Base-by-base conservation (phyloP, 2,329 filamentous ascomycete genomes). In the Exophiala xenobiotica region DNA sequence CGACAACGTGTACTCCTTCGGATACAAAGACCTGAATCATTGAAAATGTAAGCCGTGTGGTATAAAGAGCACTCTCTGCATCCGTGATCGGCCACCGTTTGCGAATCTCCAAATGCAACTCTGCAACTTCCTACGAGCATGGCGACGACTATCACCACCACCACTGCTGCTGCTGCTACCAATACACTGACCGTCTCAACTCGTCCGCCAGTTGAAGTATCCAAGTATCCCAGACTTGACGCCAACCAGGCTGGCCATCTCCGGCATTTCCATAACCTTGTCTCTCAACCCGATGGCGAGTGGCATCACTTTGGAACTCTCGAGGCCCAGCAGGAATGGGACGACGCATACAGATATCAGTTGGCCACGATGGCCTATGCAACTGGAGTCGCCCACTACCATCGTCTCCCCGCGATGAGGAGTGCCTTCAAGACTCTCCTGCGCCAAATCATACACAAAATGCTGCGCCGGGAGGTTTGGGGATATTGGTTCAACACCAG, bases 401-500 rank as follows among this genome's bases (percentile, higher is more conserved):
- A 74, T 51, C 69, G 65, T 4, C 56, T 69, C 9, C 69, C 70
- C 0, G 65, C 64, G 12, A 44, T 72, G 23, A 62, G 69, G 4
- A 59, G 59, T 6, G 54, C 65, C 1, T 70, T 69, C 62, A 69
- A 70, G 50, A 50, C 54, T 1, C 59, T 74, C 0, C 51, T 73
- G 12, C 60, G 63, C 2, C 58, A 61, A 14, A 51, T 70, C 4
- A 74, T 74, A 40, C 60, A 64, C 19, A 74, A 73, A 58, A 73
- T 74, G 71, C 57, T 74, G n/a, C 61, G 62, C 7, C 60, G 65
- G 4, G 68, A 70, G 11, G 71, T 74, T 1, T 75, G 71, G 70
- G 65, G 64, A 1, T 74, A 74, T 53, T 74, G 70, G 72, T 74
- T 68, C 55, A 57, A 64, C n/a, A 68, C 68, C 2, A 66, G 63